phyloP scores from a whole-genome alignment of 768 basidiomycete genomes.

The Erythrobasidium yunnanense region DNA sequence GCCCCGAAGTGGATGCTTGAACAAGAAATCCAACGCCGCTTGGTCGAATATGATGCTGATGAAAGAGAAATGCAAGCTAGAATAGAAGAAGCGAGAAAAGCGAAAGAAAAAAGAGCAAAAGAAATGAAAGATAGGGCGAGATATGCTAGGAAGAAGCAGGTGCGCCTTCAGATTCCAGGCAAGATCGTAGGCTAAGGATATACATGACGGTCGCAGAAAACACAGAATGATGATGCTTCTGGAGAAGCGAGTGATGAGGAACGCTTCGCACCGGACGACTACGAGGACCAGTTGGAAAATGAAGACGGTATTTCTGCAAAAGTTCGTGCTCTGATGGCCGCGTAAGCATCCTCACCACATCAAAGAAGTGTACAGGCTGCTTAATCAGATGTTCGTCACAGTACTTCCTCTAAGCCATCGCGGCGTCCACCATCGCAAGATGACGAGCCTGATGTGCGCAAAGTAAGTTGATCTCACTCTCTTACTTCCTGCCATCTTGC shows the following conservation, averaged over 20 bases:
- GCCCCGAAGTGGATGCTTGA: conserved; percentile 21
- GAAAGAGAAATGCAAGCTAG: conserved; percentile 8
- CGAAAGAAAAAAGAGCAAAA: conserved; percentile 4
- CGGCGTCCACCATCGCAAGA: neutral
- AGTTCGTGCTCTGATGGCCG: conserved; percentile 12
- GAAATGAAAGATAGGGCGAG: neutral
- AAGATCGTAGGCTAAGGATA: neutral
- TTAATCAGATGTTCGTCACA: too few relatives aligned
- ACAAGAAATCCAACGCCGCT: conserved; percentile 10
- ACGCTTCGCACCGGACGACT: conserved; percentile 19
- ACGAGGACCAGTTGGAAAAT: neutral
- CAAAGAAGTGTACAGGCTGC: neutral
- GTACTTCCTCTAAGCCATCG: neutral
- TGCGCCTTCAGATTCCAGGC: neutral
- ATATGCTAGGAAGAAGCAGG: conserved; percentile 4
- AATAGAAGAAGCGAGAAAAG: neutral
- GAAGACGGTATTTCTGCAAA: conserved; percentile 6
- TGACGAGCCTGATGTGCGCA: conserved; percentile 19
- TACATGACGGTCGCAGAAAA: neutral
- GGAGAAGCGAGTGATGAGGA: conserved; percentile 1
- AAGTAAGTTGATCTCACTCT: neutral
- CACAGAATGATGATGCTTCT: neutral
- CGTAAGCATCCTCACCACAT: neutral
- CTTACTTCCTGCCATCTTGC: neutral
- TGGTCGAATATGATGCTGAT: conserved; percentile 13